Percentiles rank a stretch among this genome's conserved stretches.
Evolutionary conservation across 148 eudicot species (phyloP).

Genomic region (Fagopyrum homotropicum): DNA sequence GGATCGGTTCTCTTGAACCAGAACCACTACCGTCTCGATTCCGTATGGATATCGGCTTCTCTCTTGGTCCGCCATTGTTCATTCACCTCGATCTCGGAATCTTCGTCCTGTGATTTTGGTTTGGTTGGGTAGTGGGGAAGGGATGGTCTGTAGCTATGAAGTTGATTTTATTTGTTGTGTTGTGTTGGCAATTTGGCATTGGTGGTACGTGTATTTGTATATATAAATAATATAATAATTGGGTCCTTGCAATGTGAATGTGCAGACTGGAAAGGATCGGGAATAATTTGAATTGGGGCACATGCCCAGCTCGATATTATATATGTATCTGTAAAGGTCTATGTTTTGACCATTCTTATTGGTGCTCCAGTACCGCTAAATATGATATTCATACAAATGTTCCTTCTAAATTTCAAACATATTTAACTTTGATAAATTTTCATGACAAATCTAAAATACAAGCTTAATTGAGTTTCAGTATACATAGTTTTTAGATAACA

Average conservation of each 20-base stretch:
- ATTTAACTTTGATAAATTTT: no score
- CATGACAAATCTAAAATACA: no score
- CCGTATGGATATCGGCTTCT: constrained; percentile 22
- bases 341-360: no score
- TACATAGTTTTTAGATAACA: no score
- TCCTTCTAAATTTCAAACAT: no score
- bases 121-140: neutral
- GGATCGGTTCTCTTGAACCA: constrained; percentile 75
- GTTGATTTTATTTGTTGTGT: neutral
- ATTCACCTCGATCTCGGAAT: neutral
- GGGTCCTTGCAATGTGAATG: neutral
- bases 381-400: no score
- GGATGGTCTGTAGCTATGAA: neutral
- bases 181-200: neutral
- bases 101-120: neutral
- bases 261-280: neutral
- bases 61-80: neutral
- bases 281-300: neutral
- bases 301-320: neutral
- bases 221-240: neutral
- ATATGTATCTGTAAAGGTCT: neutral
- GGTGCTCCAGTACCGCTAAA: no score
- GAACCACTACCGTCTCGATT: constrained; percentile 62
- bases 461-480: no score
- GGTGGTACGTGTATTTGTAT: neutral